phyloP scores from a whole-genome alignment of 768 basidiomycete species.

The Podaxis sp. region DNA sequence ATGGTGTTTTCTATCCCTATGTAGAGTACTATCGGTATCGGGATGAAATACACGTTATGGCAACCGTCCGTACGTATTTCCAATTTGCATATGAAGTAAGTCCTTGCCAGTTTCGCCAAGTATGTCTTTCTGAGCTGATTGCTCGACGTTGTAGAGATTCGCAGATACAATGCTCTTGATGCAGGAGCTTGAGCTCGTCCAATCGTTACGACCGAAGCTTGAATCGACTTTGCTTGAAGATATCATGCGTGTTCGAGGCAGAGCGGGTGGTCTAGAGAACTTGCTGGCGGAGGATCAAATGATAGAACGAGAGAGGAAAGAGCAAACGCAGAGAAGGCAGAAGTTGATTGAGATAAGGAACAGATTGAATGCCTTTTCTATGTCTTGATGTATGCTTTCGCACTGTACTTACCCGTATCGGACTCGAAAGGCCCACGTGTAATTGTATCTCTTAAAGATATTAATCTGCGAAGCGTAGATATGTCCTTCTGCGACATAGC shows the following conservation, averaged over 20 bases:
- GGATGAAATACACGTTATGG: conserved; percentile 52
- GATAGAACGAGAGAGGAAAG: conserved; percentile 28
- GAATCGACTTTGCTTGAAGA: conserved; percentile 33
- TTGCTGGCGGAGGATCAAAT: conserved; percentile 43
- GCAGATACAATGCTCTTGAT: conserved; percentile 53
- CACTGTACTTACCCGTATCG: neutral
- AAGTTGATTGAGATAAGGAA: conserved; percentile 34
- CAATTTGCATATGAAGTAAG: conserved; percentile 53
- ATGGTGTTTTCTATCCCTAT: neutral
- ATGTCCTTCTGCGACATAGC: too few species aligned
- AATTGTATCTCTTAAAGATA: neutral
- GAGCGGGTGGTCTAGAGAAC: conserved; percentile 21
- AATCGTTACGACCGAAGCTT: conserved; percentile 34
- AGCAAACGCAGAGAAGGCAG: conserved; percentile 26
- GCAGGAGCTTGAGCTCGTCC: conserved; percentile 47
- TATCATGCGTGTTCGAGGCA: conserved; percentile 20
- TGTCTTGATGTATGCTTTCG: conserved; percentile 2
- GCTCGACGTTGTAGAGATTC: conserved; percentile 39
- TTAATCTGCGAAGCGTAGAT: too few species aligned
- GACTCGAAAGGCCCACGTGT: neutral
- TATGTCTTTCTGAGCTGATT: neutral
- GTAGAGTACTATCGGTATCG: conserved; percentile 19
- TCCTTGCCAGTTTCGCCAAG: neutral
- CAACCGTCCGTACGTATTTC: conserved; percentile 56
- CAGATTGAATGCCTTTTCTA: conserved; percentile 27